These are phyloP conservation scores for Pyricularia sp. DNA, from an alignment of 2,329 filamentous ascomycete genomes.

Conservation along the genomic window DNA sequence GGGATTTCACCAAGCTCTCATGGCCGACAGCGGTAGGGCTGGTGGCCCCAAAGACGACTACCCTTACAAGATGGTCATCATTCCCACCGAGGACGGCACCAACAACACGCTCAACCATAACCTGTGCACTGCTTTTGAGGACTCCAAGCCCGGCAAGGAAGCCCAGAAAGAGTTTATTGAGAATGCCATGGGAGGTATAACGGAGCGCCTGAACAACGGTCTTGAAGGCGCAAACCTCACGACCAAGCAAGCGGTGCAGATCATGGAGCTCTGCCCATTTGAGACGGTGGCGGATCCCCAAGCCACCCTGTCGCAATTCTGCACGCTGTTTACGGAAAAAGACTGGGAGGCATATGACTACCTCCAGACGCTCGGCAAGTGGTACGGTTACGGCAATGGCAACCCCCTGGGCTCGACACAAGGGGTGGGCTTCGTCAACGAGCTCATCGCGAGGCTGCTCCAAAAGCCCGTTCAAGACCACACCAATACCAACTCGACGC, in stretches of 20 bases:
- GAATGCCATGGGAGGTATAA: conserved; percentile 59
- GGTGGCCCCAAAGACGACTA: conserved; percentile 25
- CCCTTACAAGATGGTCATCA: conserved; percentile 49
- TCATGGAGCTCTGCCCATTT: conserved; percentile 90
- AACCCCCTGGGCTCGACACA: conserved; percentile 75
- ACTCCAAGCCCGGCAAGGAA: conserved; percentile 34
- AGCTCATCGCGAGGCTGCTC: conserved; percentile 75
- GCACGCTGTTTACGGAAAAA: conserved; percentile 57
- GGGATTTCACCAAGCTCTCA: conserved; percentile 57
- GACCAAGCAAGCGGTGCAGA: conserved; percentile 49
- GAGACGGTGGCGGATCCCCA: conserved; percentile 59
- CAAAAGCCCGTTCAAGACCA: conserved; percentile 56
- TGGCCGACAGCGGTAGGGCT: conserved; percentile 23
- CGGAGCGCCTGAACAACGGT: conserved; percentile 57
- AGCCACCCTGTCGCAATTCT: conserved; percentile 59
- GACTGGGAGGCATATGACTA: conserved; percentile 81
- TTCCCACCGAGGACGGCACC: conserved; percentile 54
- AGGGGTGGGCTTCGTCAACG: conserved; percentile 80
- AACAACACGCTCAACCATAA: conserved; percentile 77
- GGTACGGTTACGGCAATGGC: conserved; percentile 70
- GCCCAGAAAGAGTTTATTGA: conserved; percentile 50
- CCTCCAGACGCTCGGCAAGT: conserved; percentile 70
- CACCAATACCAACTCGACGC: conserved; percentile 69
- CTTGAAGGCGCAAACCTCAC: conserved; percentile 60
- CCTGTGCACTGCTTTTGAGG: conserved; percentile 62